Evolutionary conservation across 2,329 filamentous ascomycete species (phyloP).

Genomic region (Parascedosporium putredinis): DNA sequence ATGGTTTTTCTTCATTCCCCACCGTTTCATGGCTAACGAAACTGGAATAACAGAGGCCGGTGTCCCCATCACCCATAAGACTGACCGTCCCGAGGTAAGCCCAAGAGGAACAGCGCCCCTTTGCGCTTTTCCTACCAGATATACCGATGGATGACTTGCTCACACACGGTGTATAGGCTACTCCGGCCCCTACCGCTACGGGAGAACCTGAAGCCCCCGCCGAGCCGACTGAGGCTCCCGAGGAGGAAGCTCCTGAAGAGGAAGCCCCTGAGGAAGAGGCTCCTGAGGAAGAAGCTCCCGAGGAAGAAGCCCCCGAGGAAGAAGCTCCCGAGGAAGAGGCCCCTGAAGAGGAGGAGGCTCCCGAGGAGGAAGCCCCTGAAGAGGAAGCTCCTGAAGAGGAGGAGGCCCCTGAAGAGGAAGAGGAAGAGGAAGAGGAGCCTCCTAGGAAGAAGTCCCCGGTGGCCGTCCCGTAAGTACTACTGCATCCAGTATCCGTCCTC

Average conservation of each 20-base stretch:
- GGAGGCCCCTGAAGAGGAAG: background rate
- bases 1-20: too few species aligned
- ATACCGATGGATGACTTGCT: background rate
- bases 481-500: too few species aligned
- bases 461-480: too few species aligned
- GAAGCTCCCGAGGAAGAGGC: background rate
- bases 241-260: background rate
- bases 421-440: background rate
- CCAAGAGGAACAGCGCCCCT: too few species aligned
- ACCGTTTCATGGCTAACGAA: too few species aligned
- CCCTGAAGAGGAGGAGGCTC: background rate
- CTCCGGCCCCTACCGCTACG: background rate
- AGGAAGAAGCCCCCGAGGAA: background rate
- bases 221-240: background rate
- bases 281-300: background rate
- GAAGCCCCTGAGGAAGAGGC: background rate
- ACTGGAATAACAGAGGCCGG: constrained; percentile 1
- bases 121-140: background rate
- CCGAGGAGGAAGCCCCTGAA: background rate
- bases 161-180: background rate
- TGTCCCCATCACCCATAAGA: constrained; percentile 2
- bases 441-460: background rate
- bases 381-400: background rate
- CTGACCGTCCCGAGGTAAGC: constrained; percentile 3
- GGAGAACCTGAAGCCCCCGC: background rate